Evolutionary conservation across 1,139 yeast genomes (phyloP), one percentile per base, ranked within the genome.

Genomic region (Eremothecium coryli): DNA sequence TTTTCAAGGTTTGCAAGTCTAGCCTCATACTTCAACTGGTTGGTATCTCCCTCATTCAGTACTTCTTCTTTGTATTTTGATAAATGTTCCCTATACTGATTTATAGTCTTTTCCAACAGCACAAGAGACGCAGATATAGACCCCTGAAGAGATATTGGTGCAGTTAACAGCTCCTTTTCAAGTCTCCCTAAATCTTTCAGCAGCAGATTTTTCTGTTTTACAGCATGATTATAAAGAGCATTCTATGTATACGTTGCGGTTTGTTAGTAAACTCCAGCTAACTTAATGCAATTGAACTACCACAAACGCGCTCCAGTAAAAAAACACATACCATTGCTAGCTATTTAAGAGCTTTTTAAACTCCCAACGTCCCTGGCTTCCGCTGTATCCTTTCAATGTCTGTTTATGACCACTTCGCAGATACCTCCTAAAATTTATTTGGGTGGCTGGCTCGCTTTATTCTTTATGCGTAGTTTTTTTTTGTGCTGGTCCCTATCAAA

Each of bases 171-270:
- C 42, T 79, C 73, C 39, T 68, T 64, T 44, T 84, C 90, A 46
- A 88, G 79, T 38, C 66, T 60, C 13, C 71, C 66, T 34, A 88
- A 59, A 49, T 86, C 95, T 43, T 71, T 72, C 41, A 76, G 71
- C 37, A 88, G 61, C 26, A 77, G 68, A 49, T 76, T 84, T 26
- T 86, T 74, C 60, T 86, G 95, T 57, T 84, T 85, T 40, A 82
- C 68, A 7, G 95, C 95, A 58, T 84, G 94, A 60, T 84, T 88
- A 60, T 81, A 85, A 35, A 86, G 65, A 18, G 94, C 76, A 60
- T 85, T 85, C 95, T 67, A 20, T 13, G 10, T 4, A 27, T 23
- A 27, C n/a, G n/a, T n/a, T n/a, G n/a, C n/a, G n/a, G n/a, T n/a
- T n/a, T 4, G 35, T 23, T 29, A 37, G 30, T 30, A 42, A 20